Percentiles rank a stretch among this genome's conserved stretches.
These are phyloP conservation scores for Aplosporella prunicola DNA, from an alignment of 2,329 filamentous ascomycete genomes.

Conservation along the genomic window DNA sequence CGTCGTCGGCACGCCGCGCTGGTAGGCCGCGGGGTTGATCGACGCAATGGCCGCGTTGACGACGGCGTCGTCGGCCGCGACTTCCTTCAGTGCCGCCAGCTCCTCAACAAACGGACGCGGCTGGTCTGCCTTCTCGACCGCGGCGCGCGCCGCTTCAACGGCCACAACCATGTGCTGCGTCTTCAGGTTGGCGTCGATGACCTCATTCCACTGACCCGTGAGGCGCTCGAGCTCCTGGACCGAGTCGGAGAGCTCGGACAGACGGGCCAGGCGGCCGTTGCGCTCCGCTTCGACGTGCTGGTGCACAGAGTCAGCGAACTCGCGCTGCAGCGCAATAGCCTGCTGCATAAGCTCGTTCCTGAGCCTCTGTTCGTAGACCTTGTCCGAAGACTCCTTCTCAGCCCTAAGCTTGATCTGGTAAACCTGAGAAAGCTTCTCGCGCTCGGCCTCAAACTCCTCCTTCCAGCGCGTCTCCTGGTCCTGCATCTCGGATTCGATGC, in stretches of 20 bases:
- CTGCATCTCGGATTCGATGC: conserved; percentile 76
- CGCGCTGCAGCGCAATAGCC: conserved; percentile 75
- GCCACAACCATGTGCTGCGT: conserved; percentile 96
- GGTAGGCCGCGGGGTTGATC: conserved; percentile 88
- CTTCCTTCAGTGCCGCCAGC: conserved; percentile 88
- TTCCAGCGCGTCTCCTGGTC: conserved; percentile 76
- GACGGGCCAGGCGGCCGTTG: conserved; percentile 73
- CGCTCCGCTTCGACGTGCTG: conserved; percentile 82
- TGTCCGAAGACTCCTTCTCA: conserved; percentile 68
- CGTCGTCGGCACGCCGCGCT: conserved; percentile 75
- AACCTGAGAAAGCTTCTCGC: conserved; percentile 63
- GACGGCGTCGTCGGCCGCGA: conserved; percentile 72
- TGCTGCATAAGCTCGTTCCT: conserved; percentile 85
- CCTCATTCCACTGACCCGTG: conserved; percentile 79
- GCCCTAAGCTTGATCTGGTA: conserved; percentile 74
- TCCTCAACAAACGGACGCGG: conserved; percentile 84
- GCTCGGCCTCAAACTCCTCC: conserved; percentile 80
- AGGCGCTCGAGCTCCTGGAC: conserved; percentile 80
- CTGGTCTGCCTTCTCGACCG: conserved; percentile 62
- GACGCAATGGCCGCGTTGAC: conserved; percentile 93
- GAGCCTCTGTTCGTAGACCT: conserved; percentile 72
- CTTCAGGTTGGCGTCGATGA: conserved; percentile 81
- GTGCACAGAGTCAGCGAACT: conserved; percentile 70
- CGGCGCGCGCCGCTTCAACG: conserved; percentile 81
- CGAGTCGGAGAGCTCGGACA: conserved; percentile 66